Percentiles rank a stretch among this genome's conserved stretches.
Conservation (phyloP, 805 yeast genomes). For the Starmerella bacillaris region DNA sequence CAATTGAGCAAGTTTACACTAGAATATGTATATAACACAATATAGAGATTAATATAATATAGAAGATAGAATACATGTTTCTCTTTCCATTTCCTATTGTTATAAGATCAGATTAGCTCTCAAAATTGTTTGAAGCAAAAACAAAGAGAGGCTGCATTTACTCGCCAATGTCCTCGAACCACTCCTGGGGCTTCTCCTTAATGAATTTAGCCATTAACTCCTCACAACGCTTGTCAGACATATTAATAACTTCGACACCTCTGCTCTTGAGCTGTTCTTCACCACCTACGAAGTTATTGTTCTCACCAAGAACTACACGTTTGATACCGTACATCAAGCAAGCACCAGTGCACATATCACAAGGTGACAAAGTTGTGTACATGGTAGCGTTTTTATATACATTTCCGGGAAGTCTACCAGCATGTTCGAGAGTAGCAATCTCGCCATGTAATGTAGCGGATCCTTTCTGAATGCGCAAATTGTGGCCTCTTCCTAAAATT, state of each 20-base stretch:
- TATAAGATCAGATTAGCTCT: no score
- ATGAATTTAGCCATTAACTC: conserved; percentile 64
- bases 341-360: conserved; percentile 92
- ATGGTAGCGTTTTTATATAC: conserved; percentile 71
- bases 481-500: conserved; percentile 76
- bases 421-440: conserved; percentile 71
- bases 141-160: no score
- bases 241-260: conserved; percentile 35
- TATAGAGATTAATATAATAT: no score
- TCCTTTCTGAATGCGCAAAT: conserved; percentile 67
- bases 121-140: no score
- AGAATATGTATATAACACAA: no score
- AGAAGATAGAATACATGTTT: no score
- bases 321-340: conserved; percentile 73
- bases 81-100: no score
- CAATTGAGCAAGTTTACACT: no score
- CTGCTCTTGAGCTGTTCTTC: conserved; percentile 50
- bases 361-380: conserved; percentile 85
- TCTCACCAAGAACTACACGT: conserved; percentile 80
- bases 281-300: conserved; percentile 63
- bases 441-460: conserved; percentile 86
- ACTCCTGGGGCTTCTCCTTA: conserved; percentile 27
- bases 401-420: conserved; percentile 71
- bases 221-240: conserved; percentile 25
- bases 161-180: conserved; percentile 27